Conservation (phyloP, 768 basidiomycete species). For the Glaciozyma martinii region DNA sequence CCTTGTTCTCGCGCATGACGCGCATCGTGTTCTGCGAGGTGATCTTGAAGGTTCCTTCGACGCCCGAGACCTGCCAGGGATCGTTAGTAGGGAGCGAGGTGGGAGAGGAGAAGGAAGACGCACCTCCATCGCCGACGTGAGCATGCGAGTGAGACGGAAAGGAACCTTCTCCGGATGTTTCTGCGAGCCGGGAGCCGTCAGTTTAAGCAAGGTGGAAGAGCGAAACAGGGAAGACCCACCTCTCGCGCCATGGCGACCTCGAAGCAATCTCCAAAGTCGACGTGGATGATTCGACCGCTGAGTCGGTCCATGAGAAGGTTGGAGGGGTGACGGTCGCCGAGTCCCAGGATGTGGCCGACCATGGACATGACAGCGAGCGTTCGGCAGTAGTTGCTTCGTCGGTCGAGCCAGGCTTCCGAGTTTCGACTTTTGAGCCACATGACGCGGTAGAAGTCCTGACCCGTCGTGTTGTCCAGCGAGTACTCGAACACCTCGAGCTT, state of each 20-base stretch:
- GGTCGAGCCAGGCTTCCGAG: slow-evolving; percentile 96
- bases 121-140: slow-evolving; percentile 98
- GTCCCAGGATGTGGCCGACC: slow-evolving; percentile 94
- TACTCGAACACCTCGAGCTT: slow-evolving; percentile 99
- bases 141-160: slow-evolving; percentile 94
- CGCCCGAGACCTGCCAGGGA: slow-evolving; percentile 74
- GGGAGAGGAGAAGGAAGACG: slow-evolving; percentile 28
- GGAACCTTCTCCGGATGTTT: slow-evolving; percentile 99
- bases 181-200: slow-evolving; percentile 9
- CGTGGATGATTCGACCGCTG: slow-evolving; percentile 91
- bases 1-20: slow-evolving; percentile 90
- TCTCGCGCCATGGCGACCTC: slow-evolving; percentile 36
- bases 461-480: slow-evolving; percentile 93
- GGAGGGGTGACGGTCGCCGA: slow-evolving; percentile 96
- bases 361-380: slow-evolving; percentile 95
- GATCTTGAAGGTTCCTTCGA: slow-evolving; percentile 90
- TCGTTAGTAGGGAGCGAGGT: neutral
- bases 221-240: neutral
- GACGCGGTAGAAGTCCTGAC: slow-evolving; percentile 92
- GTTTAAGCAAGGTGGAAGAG: neutral
- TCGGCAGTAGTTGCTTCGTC: slow-evolving; percentile 88
- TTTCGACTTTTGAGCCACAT: slow-evolving; percentile 91
- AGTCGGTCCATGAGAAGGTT: slow-evolving; percentile 85
- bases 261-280: slow-evolving; percentile 92
- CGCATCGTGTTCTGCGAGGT: slow-evolving; percentile 76